Base-by-base conservation (phyloP, 768 basidiomycete genomes). In the Strobilomyces echinocephalus region DNA sequence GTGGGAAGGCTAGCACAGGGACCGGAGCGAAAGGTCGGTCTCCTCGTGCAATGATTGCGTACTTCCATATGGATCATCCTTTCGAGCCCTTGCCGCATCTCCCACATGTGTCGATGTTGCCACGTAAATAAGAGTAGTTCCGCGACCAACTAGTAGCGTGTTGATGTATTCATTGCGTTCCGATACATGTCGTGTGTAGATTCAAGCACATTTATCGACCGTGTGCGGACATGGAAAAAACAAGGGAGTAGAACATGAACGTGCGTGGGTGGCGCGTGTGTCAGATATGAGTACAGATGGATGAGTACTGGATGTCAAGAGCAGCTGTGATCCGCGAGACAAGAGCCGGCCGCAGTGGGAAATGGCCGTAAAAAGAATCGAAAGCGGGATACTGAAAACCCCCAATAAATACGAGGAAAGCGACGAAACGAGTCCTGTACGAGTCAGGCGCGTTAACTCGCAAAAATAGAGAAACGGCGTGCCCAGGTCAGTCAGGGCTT, bases 401-500 rank as follows among this genome's bases (percentile, higher is more conserved):
- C 58, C 33, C 33, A n/a, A 65, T 54, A 60, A 58, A 57, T 58
- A 62, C 5, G 35, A 58, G 33, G 49, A 63, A 48, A 14, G 44
- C 21, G 31, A 24, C 28, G 61, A 54, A 31, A 55, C 33, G 33
- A 54, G 51, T 42, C 39, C 44, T 33, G 49, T 26, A 46, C 31
- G 40, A 39, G 48, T 46, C 46, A 53, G 42, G 49, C 44, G 46
- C 42, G 41, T 62, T 49, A 18, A 50, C 43, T 56, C 54, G 40
- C 56, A 24, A 56, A 52, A 50, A 51, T 36, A 52, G 57, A 61
- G 65, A 63, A 51, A 57, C 55, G 50, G 52, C 34, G 26, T 48
- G n/a, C 21, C 48, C 34, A 26, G 49, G 30, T 6, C 10, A 36
- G 49, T 68, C 61, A 90, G 70, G 53, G 91, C 84, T 65, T 82